Base-by-base conservation (phyloP, 192 early-diverging fungal genomes). In the Dimargaris xerosporica region DNA sequence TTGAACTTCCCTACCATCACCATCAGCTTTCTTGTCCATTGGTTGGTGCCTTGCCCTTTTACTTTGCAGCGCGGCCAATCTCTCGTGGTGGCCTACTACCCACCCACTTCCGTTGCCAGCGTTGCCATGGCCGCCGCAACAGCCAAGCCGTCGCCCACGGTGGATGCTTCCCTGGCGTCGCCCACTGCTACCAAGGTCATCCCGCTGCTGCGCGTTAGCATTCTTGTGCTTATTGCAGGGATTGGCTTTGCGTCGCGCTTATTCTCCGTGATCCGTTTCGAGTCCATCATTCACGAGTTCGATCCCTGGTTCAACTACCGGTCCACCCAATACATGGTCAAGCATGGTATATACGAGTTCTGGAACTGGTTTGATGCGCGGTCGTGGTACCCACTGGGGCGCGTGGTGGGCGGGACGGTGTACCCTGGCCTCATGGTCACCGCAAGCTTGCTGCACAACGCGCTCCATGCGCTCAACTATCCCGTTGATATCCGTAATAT, bases 281-380 rank as follows among this genome's bases (percentile, higher is more conserved):
- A 99, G 73, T 89, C 86, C 63, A 88, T 99, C 61, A 99, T 99
- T 74, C 97, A 99, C 80, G 97, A 99, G 72, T 99, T 99, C 71
- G 97, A 99, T 72, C 97, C 97, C 31, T 99, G 90, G 91, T 97
- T 97, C 79, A 99, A 97, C 79, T 97, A 96, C 76, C 85, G 96
- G 67, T 89, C 93, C 31, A 99, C 96, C 17, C 80, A 82, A 63
- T 82, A 91, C 67, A 78, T 99, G 9, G 94, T 95, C 28, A 80
- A 92, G 66, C 82, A 92, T 61, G 93, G 93, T 12, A 91, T 90
- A 64, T 96, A 97, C 73, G 91, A 96, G 61, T 99, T 99, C 69
- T 92, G 92, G 84, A 99, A 98, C 77, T 99, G 97, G 97, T 99
- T 97, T 67, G 96, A 99, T 67, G 89, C 94, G 73, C 82, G 90